phyloP scores from a whole-genome alignment of 495 filamentous ascomycete species.

The Letharia columbiana region DNA sequence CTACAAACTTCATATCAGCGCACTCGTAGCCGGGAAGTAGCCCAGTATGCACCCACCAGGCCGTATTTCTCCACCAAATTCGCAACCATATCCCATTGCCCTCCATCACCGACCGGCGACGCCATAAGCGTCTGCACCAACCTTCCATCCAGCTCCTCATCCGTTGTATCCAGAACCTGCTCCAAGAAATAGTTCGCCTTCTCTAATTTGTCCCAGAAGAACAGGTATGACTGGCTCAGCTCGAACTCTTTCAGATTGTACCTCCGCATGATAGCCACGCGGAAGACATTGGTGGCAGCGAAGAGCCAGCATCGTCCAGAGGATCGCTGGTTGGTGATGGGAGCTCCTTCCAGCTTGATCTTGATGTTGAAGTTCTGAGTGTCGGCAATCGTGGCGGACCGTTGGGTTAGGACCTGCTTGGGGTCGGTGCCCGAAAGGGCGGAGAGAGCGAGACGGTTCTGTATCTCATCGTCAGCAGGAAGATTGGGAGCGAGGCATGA shows the following conservation, averaged over 20 bases:
- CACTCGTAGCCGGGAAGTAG: background rate
- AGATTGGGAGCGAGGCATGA: background rate
- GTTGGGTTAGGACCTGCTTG: slow-evolving; percentile 44
- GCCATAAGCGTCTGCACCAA: slow-evolving; percentile 58
- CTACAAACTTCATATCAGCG: slow-evolving; percentile 14
- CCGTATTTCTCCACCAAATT: slow-evolving; percentile 83
- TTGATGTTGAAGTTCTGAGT: slow-evolving; percentile 72
- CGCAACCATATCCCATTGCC: slow-evolving; percentile 89
- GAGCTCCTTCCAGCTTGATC: slow-evolving; percentile 71
- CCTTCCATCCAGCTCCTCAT: slow-evolving; percentile 57
- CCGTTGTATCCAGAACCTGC: slow-evolving; percentile 63
- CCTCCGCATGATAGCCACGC: slow-evolving; percentile 71
- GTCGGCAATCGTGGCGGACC: slow-evolving; percentile 46
- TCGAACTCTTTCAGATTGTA: slow-evolving; percentile 72
- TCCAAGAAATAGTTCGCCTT: slow-evolving; percentile 86
- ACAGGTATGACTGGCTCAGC: slow-evolving; percentile 79
- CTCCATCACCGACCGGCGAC: slow-evolving; percentile 67
- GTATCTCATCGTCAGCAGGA: background rate
- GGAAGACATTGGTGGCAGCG: slow-evolving; percentile 78
- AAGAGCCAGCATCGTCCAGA: slow-evolving; percentile 87
- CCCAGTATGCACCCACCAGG: slow-evolving; percentile 34
- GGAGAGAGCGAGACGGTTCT: slow-evolving; percentile 60
- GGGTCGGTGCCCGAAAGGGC: slow-evolving; percentile 53
- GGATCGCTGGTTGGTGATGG: slow-evolving; percentile 74
- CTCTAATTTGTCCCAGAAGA: slow-evolving; percentile 92